Percentiles rank a stretch among this genome's conserved stretches.
Evolutionary conservation across 345 rosid genomes (phyloP).

Genomic region (Noccaea bulbosa): DNA sequence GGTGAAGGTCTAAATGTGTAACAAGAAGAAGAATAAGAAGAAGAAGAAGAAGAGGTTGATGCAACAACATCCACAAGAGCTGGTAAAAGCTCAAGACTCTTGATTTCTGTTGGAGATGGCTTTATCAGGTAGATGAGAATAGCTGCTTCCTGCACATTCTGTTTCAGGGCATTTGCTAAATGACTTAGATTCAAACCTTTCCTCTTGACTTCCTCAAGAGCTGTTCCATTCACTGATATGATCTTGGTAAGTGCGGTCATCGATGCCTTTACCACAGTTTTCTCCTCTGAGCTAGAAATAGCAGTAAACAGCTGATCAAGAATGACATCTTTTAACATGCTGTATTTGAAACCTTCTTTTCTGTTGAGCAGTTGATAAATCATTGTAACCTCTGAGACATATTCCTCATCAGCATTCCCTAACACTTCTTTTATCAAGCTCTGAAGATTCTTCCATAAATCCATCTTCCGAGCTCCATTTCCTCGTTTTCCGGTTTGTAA

Average conservation of each 20-base stretch:
- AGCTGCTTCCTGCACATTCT: constrained; percentile 85
- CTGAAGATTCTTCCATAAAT: constrained; percentile 59
- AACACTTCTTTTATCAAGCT: constrained; percentile 61
- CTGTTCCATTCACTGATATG: constrained; percentile 57
- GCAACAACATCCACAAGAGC: constrained; percentile 72
- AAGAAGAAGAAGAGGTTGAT: constrained; percentile 50
- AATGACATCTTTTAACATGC: constrained; percentile 69
- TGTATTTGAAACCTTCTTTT: constrained; percentile 64
- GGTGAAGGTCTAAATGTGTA: constrained; percentile 47
- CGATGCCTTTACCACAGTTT: constrained; percentile 63
- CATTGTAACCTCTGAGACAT: constrained; percentile 62
- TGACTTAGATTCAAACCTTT: constrained; percentile 66
- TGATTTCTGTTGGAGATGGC: constrained; percentile 85
- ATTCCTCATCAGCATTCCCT: constrained; percentile 57
- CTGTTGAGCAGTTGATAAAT: constrained; percentile 65
- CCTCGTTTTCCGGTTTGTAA: constrained; percentile 27
- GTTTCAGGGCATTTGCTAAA: constrained; percentile 71
- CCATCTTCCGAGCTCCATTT: constrained; percentile 47
- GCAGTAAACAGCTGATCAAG: constrained; percentile 72
- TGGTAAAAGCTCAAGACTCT: constrained; percentile 80
- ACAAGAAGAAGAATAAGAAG: constrained; percentile 54
- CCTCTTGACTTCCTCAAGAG: constrained; percentile 67
- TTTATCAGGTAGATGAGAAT: constrained; percentile 71
- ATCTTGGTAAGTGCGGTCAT: constrained; percentile 70
- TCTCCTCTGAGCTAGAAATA: constrained; percentile 76